Percentiles rank a stretch among this genome's conserved stretches.
Evolutionary conservation across 192 early-diverging fungal species (phyloP).

Genomic region (Entomortierella chlamydospora): DNA sequence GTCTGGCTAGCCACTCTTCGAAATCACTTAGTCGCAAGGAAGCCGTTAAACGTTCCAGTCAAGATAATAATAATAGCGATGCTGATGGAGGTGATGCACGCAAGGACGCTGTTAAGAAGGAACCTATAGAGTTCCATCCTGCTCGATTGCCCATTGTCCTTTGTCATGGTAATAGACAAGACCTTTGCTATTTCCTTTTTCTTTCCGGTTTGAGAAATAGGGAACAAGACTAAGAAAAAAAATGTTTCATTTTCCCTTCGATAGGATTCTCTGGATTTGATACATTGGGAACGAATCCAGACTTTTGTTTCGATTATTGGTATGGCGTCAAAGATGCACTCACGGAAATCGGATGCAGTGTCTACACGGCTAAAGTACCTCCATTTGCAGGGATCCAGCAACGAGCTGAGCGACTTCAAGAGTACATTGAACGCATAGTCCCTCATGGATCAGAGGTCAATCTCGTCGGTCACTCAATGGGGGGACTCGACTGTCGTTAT

Average conservation of each 20-base stretch:
- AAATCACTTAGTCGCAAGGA: constrained; percentile 12
- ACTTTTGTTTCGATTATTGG: constrained; percentile 89
- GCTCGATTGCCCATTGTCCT: constrained; percentile 85
- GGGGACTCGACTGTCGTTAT: constrained; percentile 94
- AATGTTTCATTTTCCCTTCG: too few relatives aligned
- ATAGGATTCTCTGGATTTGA: constrained; percentile 75
- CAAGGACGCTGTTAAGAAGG: constrained; percentile 21
- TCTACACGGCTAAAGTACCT: constrained; percentile 81
- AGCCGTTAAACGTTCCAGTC: not conserved
- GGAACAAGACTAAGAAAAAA: too few relatives aligned
- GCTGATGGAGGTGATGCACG: constrained; percentile 9
- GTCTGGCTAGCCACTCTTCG: not conserved
- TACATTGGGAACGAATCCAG: constrained; percentile 52
- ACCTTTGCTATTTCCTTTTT: too few relatives aligned
- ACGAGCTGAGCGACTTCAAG: constrained; percentile 81
- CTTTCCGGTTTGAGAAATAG: too few relatives aligned
- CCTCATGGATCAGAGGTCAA: constrained; percentile 73
- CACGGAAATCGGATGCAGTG: constrained; percentile 80
- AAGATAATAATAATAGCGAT: not conserved
- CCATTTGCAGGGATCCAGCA: constrained; percentile 65
- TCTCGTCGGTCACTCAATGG: constrained; percentile 94
- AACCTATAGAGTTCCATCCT: constrained; percentile 65
- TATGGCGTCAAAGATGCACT: constrained; percentile 82
- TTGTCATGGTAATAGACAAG: constrained; percentile 75
- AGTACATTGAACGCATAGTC: constrained; percentile 66